Conservation (phyloP, 768 basidiomycete genomes). For the Lentinula edodes region DNA sequence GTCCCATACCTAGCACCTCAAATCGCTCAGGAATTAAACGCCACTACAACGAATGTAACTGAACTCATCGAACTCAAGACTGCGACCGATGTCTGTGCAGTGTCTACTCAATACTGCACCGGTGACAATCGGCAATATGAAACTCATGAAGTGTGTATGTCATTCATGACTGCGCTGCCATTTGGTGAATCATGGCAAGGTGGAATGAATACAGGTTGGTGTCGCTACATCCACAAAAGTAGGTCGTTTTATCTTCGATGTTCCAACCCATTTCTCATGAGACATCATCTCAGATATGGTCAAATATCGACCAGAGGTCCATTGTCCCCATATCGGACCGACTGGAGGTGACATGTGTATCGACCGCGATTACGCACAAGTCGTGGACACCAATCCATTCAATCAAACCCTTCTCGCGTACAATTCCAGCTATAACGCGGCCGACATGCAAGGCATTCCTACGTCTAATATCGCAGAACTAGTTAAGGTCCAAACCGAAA, state of each 20-base stretch:
- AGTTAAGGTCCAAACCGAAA: not conserved
- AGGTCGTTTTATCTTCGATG: not conserved
- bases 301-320: conserved; percentile 6
- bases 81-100: conserved; percentile 7
- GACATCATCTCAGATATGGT: conserved; percentile 2
- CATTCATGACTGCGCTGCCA: not conserved
- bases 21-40: conserved; percentile 2
- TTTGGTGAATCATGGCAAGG: conserved; percentile 8
- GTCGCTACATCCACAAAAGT: conserved; percentile 4
- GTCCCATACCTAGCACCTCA: conserved; percentile 5
- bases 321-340: conserved; percentile 10
- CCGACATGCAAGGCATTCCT: not conserved
- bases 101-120: conserved; percentile 6
- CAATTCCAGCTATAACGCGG: conserved; percentile 2
- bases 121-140: conserved; percentile 8
- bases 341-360: conserved; percentile 10
- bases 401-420: not conserved
- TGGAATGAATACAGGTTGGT: conserved; percentile 5
- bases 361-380: not conserved
- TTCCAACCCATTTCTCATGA: not conserved
- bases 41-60: not conserved
- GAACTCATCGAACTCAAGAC: conserved; percentile 3
- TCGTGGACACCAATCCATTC: not conserved
- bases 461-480: not conserved
- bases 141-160: conserved; percentile 4